Evolutionary conservation across 169 alveolate species (phyloP).

Genomic region (Cyclospora cayetanensis): DNA sequence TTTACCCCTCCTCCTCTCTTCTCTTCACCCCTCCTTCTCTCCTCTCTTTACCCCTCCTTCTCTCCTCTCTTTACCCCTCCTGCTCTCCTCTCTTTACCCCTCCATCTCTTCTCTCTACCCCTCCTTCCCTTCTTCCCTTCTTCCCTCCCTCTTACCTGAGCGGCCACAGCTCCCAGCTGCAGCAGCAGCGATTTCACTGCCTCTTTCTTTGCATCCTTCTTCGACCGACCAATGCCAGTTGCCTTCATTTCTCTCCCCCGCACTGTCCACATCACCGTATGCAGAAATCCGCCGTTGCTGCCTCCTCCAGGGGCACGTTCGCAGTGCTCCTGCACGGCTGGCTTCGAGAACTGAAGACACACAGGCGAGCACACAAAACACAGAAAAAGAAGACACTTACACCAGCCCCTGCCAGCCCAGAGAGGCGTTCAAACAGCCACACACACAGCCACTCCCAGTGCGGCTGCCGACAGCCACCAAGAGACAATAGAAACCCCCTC

Average conservation of each 20-base stretch:
- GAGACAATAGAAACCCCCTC: no score
- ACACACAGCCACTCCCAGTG: background rate
- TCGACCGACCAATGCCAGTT: constrained; percentile 63
- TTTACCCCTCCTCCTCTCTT: no score
- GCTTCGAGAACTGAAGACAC: constrained; percentile 31
- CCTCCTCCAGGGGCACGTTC: constrained; percentile 31
- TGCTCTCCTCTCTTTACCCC: no score
- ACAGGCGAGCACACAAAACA: background rate
- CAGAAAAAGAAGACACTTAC: background rate
- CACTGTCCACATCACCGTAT: constrained; percentile 45
- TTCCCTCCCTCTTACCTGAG: constrained; percentile 45
- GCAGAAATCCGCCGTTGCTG: constrained; percentile 53
- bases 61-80: no score
- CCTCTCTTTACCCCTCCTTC: no score
- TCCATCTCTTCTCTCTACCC: no score
- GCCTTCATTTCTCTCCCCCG: constrained; percentile 26
- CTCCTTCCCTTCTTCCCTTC: no score
- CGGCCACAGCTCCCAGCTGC: constrained; percentile 63
- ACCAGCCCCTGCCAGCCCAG: background rate
- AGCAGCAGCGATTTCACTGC: constrained; percentile 59
- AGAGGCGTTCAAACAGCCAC: background rate
- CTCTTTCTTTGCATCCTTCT: constrained; percentile 70
- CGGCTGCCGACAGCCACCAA: no score
- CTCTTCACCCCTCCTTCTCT: no score
- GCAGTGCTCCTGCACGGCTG: constrained; percentile 50